Evolutionary conservation across 768 basidiomycete genomes (phyloP).

Genomic region (Hygrophorus russula): DNA sequence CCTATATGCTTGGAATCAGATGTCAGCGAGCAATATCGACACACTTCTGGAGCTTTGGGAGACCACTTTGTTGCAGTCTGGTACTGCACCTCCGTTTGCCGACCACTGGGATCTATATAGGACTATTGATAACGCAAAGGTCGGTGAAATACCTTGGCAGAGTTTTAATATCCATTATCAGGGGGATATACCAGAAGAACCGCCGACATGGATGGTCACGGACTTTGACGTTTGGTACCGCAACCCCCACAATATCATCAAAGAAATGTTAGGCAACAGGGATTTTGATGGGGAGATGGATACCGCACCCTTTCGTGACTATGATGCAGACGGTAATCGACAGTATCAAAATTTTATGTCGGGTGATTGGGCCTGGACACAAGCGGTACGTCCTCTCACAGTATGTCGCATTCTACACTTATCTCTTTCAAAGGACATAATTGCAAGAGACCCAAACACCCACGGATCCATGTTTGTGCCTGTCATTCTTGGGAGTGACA

Average conservation of each 20-base stretch:
- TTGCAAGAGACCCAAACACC: constrained; percentile 6
- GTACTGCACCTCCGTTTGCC: not conserved
- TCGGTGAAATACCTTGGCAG: no score
- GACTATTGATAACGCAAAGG: not conserved
- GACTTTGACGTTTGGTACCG: constrained; percentile 22
- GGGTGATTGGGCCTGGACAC: constrained; percentile 21
- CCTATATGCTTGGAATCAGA: constrained; percentile 1
- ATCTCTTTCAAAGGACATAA: constrained; percentile 6
- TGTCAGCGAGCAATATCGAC: constrained; percentile 2
- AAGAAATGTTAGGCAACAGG: constrained; percentile 21
- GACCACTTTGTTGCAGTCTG: not conserved
- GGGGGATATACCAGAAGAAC: not conserved
- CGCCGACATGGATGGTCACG: constrained; percentile 19
- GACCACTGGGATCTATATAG: not conserved
- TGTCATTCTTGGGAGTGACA: constrained; percentile 24
- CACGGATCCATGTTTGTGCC: constrained; percentile 20
- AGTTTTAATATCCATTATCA: not conserved
- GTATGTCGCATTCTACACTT: no score
- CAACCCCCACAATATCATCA: constrained; percentile 17
- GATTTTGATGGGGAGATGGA: constrained; percentile 24
- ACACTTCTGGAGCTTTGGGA: constrained; percentile 3
- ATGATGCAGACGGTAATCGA: constrained; percentile 13
- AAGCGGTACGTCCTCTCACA: constrained; percentile 17
- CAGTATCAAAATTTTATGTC: constrained; percentile 25
- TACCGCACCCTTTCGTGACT: constrained; percentile 17